These are phyloP conservation scores for Phytophthora capsici DNA, from an alignment of 352 stramenopile genomes.

Conservation along the genomic window DNA sequence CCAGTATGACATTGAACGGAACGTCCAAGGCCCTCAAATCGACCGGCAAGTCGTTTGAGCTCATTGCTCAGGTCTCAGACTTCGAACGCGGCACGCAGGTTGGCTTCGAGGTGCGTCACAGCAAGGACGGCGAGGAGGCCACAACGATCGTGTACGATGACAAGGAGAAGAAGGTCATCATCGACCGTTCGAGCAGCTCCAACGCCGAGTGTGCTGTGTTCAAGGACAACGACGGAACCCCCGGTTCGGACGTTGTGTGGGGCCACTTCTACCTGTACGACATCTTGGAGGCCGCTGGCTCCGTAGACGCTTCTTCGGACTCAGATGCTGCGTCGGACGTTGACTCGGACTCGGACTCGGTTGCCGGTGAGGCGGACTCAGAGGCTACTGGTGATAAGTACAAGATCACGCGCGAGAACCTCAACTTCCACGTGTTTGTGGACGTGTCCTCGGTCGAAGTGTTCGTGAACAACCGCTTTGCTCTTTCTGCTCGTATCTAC, in stretches of 20 bases:
- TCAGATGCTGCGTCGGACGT: slow-evolving; percentile 3
- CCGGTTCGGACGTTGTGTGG: slow-evolving; percentile 38
- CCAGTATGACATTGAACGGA: slow-evolving; percentile 34
- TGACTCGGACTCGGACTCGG: slow-evolving; percentile 14
- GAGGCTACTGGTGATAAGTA: slow-evolving; percentile 23
- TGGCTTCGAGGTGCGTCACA: slow-evolving; percentile 64
- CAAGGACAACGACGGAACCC: slow-evolving; percentile 36
- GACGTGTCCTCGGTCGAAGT: slow-evolving; percentile 68
- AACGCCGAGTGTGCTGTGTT: slow-evolving; percentile 51
- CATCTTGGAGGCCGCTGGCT: slow-evolving; percentile 5
- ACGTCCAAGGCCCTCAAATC: slow-evolving; percentile 46
- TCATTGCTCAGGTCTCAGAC: slow-evolving; percentile 48
- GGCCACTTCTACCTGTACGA: slow-evolving; percentile 66
- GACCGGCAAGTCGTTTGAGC: slow-evolving; percentile 59
- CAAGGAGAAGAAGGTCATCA: slow-evolving; percentile 51
- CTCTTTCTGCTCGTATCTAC: slow-evolving; percentile 66
- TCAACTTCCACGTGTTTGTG: slow-evolving; percentile 65
- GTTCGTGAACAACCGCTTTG: slow-evolving; percentile 71
- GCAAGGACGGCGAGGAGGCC: slow-evolving; percentile 46
- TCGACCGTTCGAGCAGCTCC: slow-evolving; percentile 54
- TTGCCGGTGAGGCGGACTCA: slow-evolving; percentile 7
- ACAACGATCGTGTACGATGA: slow-evolving; percentile 76
- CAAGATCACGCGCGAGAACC: slow-evolving; percentile 48
- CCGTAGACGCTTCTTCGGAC: slow-evolving; percentile 4
- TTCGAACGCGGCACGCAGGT: slow-evolving; percentile 57